Conservation (phyloP, 345 rosid genomes). For the Rhizophora mangle region DNA sequence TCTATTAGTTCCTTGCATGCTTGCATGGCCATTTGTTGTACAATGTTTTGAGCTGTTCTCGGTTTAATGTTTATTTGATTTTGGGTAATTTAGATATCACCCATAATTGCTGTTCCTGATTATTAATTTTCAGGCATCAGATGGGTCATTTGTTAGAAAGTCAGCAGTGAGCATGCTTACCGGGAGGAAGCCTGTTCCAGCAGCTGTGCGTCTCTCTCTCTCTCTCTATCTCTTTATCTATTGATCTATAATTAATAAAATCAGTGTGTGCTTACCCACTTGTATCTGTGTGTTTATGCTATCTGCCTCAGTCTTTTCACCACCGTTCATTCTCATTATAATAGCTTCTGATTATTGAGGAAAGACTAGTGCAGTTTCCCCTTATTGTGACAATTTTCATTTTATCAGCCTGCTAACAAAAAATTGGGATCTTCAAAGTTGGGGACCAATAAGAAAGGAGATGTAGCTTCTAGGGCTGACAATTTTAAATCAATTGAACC, state of each 20-base stretch:
- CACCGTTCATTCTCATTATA: not conserved
- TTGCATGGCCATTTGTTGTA: too few relatives aligned
- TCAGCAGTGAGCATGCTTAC: constrained; percentile 99
- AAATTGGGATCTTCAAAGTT: constrained; percentile 60
- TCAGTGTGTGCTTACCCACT: too few relatives aligned
- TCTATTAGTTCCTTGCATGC: too few relatives aligned
- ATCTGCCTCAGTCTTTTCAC: not conserved
- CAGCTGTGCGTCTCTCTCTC: constrained; percentile 51
- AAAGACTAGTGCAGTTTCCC: too few relatives aligned
- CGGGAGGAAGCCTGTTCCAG: constrained; percentile 69
- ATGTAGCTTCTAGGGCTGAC: constrained; percentile 69
- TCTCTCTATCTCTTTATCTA: constrained; percentile 7
- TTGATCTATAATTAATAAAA: not conserved
- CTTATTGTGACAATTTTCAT: not conserved
- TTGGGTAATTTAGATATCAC: too few relatives aligned
- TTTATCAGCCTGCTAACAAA: constrained; percentile 58
- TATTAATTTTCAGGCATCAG: constrained; percentile 50
- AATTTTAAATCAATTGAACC: constrained; percentile 50
- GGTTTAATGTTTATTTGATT: too few relatives aligned
- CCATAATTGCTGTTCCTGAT: too few relatives aligned
- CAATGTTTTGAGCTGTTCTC: too few relatives aligned
- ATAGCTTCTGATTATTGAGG: constrained; percentile 3
- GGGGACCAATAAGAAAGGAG: constrained; percentile 65
- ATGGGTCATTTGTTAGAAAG: constrained; percentile 57
- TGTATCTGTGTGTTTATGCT: not conserved